phyloP scores from a whole-genome alignment of 169 alveolate species.

The Babesia microti region DNA sequence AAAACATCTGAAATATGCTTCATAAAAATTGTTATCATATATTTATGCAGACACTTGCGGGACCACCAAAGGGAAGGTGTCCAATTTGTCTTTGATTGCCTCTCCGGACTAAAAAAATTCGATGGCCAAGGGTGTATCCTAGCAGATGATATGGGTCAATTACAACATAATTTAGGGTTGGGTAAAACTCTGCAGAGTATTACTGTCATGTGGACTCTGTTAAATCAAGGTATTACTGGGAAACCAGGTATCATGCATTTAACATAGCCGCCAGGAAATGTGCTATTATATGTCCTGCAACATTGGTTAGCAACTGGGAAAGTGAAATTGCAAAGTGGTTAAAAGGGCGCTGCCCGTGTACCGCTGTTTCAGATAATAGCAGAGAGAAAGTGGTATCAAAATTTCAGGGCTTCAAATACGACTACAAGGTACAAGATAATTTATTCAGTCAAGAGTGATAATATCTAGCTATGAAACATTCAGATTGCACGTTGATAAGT shows the following conservation, averaged over 20 bases:
- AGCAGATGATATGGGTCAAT: constrained; percentile 84
- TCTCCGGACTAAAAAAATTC: constrained; percentile 77
- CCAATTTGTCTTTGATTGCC: constrained; percentile 76
- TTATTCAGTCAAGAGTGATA: constrained; percentile 54
- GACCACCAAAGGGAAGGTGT: constrained; percentile 82
- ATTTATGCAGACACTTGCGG: constrained; percentile 35
- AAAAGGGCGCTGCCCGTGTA: constrained; percentile 69
- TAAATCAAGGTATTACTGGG: constrained; percentile 70
- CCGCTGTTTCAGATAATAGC: constrained; percentile 76
- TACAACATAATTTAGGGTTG: constrained; percentile 33
- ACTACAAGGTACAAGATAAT: constrained; percentile 35
- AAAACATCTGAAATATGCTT: too few species aligned
- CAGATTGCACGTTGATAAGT: constrained; percentile 65
- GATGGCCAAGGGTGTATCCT: constrained; percentile 79
- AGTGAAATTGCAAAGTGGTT: constrained; percentile 86
- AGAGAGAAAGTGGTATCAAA: constrained; percentile 74
- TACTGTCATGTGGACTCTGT: constrained; percentile 75
- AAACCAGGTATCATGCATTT: constrained; percentile 45
- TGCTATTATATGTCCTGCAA: constrained; percentile 85
- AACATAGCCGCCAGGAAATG: constrained; percentile 71
- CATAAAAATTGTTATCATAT: too few species aligned
- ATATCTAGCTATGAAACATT: constrained; percentile 84
- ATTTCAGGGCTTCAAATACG: constrained; percentile 77
- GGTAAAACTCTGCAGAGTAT: constrained; percentile 81
- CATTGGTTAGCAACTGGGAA: constrained; percentile 83